These are phyloP conservation scores for Jamesozyma jinghongensis DNA, from an alignment of 805 yeast species.

Conservation along the genomic window DNA sequence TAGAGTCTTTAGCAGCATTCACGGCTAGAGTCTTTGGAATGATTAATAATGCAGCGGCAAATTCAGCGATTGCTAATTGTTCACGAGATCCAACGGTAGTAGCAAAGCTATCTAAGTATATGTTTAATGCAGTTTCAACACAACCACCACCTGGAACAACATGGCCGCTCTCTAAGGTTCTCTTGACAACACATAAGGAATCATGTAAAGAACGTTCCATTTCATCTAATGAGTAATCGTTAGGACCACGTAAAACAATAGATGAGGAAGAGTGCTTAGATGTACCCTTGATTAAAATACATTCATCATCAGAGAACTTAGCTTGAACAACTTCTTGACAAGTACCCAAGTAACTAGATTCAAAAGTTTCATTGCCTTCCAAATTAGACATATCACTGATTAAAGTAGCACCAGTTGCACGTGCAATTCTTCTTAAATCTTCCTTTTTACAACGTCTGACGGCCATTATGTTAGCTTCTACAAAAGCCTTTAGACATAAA, in stretches of 20 bases:
- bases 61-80: constrained; percentile 96
- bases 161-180: constrained; percentile 87
- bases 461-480: constrained; percentile 87
- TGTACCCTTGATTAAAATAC: constrained; percentile 84
- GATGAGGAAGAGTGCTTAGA: constrained; percentile 87
- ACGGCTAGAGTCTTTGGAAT: constrained; percentile 96
- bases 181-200: constrained; percentile 86
- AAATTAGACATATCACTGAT: constrained; percentile 80
- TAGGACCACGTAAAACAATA: constrained; percentile 88
- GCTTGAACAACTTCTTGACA: constrained; percentile 91
- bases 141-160: constrained; percentile 99
- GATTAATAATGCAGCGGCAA: constrained; percentile 78
- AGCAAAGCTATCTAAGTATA: constrained; percentile 92
- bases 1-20: constrained; percentile 95
- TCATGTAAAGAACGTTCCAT: constrained; percentile 98
- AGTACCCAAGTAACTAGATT: constrained; percentile 69
- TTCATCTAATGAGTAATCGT: constrained; percentile 91
- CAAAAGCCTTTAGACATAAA: constrained; percentile 80
- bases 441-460: constrained; percentile 96
- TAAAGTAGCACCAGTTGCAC: constrained; percentile 95
- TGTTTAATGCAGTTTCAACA: constrained; percentile 94
- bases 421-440: constrained; percentile 91
- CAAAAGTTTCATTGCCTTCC: constrained; percentile 93
- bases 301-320: constrained; percentile 90
- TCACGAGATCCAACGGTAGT: constrained; percentile 97